Conservation (phyloP, 768 basidiomycete species). For the Dioszegia aurantiaca region DNA sequence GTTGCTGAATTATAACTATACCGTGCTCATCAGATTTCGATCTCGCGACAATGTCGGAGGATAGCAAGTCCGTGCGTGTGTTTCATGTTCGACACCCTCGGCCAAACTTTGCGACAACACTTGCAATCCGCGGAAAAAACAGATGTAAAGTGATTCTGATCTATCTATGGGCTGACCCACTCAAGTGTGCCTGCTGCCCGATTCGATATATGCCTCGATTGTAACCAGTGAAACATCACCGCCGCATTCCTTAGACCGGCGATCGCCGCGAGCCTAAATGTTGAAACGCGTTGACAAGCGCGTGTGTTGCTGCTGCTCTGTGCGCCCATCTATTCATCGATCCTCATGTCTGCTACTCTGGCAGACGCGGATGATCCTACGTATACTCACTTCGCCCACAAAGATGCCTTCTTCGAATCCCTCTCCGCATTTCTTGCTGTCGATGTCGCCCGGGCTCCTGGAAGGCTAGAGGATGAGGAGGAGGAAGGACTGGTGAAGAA, state of each 20-base stretch:
- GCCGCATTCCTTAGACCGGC: not conserved
- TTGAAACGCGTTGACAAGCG: too few relatives aligned
- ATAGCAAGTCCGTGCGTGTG: not conserved
- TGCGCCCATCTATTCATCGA: not conserved
- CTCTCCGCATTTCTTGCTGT: conserved; percentile 59
- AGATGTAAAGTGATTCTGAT: too few relatives aligned
- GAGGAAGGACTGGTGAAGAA: conserved; percentile 40
- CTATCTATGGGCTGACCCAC: too few relatives aligned
- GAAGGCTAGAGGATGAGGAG: conserved; percentile 55
- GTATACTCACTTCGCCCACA: conserved; percentile 49
- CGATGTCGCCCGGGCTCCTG: conserved; percentile 57
- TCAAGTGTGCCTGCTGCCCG: too few relatives aligned
- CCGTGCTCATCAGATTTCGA: too few relatives aligned
- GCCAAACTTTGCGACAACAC: too few relatives aligned
- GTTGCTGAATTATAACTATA: too few relatives aligned
- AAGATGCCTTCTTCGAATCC: conserved; percentile 60
- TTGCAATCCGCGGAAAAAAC: too few relatives aligned
- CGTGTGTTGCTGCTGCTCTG: not conserved
- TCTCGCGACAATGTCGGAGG: too few relatives aligned
- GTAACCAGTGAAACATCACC: not conserved
- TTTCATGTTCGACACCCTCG: too few relatives aligned
- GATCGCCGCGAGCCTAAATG: not conserved
- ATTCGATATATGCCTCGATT: too few relatives aligned
- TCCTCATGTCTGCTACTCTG: conserved; percentile 11
- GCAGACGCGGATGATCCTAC: conserved; percentile 46